Evolutionary conservation across 306 rosid genomes (phyloP).

Genomic region (Lathyrus oleraceus): DNA sequence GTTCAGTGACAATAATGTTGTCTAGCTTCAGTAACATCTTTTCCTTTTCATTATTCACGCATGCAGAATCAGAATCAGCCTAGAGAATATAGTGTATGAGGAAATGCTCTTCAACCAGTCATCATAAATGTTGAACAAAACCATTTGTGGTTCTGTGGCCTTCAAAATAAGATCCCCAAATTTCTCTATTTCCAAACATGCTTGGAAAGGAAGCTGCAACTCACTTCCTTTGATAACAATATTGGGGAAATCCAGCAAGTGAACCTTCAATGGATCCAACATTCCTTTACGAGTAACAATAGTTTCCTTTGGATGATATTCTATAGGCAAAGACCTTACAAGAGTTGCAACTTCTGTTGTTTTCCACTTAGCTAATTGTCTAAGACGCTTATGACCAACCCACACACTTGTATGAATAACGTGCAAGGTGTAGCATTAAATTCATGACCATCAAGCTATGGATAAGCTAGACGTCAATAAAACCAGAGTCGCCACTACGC

Average conservation of each 20-base stretch:
- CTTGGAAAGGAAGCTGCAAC: constrained; percentile 98
- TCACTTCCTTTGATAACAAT: constrained; percentile 99
- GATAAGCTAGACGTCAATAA: too few relatives aligned
- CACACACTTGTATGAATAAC: constrained; percentile 99
- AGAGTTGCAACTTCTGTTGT: constrained; percentile 99
- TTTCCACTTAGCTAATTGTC: constrained; percentile 99
- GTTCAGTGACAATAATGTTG: constrained; percentile 86
- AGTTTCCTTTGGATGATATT: constrained; percentile 96
- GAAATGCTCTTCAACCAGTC: constrained; percentile 99
- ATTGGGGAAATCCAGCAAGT: constrained; percentile 91
- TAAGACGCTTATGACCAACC: constrained; percentile 99
- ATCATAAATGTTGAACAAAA: constrained; percentile 96
- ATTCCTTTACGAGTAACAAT: constrained; percentile 98
- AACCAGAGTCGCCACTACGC: too few relatives aligned
- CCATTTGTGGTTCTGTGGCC: constrained; percentile 99
- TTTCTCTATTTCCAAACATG: constrained; percentile 95
- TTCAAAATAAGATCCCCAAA: constrained; percentile 97
- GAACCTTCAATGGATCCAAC: constrained; percentile 98
- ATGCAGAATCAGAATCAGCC: constrained; percentile 88
- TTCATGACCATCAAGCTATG: too few relatives aligned
- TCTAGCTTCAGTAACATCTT: constrained; percentile 98
- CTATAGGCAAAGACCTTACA: constrained; percentile 95
- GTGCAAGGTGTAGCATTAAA: too few relatives aligned
- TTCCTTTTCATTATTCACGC: constrained; percentile 99
- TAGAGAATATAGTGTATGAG: constrained; percentile 95